These are phyloP conservation scores for Aquanectria penicillioides DNA, from an alignment of 2,329 filamentous ascomycete genomes.

Conservation along the genomic window DNA sequence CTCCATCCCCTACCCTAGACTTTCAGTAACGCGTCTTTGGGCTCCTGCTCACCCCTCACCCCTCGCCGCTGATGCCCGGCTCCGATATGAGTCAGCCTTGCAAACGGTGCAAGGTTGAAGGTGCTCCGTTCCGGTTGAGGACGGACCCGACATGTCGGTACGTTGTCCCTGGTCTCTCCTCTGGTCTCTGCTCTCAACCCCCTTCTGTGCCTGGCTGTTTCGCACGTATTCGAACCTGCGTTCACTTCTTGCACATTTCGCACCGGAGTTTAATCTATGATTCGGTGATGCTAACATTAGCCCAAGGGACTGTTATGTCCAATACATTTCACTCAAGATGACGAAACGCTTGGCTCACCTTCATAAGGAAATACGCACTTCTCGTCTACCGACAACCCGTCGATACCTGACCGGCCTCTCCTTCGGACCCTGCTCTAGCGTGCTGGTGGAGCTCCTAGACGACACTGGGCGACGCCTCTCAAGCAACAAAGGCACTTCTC, in stretches of 20 bases:
- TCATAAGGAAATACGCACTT: slow-evolving; percentile 57
- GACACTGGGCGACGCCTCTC: slow-evolving; percentile 73
- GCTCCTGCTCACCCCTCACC: neutral
- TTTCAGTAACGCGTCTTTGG: slow-evolving; percentile 6
- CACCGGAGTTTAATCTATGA: neutral
- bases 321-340: slow-evolving; percentile 81
- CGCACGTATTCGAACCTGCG: slow-evolving; percentile 2
- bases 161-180: neutral
- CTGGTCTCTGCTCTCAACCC: neutral
- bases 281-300: neutral
- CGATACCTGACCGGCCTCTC: slow-evolving; percentile 81
- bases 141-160: slow-evolving; percentile 48
- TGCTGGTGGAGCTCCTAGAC: slow-evolving; percentile 80
- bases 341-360: slow-evolving; percentile 74
- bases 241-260: no score
- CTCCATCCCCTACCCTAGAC: slow-evolving; percentile 35
- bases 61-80: slow-evolving; percentile 30
- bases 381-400: slow-evolving; percentile 46
- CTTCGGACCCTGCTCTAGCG: slow-evolving; percentile 82
- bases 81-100: slow-evolving; percentile 40
- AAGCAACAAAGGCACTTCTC: slow-evolving; percentile 69
- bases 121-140: slow-evolving; percentile 44
- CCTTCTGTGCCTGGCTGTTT: neutral
- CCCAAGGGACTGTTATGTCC: slow-evolving; percentile 73
- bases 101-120: slow-evolving; percentile 45